Percentiles rank a stretch among this genome's conserved stretches.
Conservation (phyloP, 495 filamentous ascomycete genomes). For the Neurospora intermedia region DNA sequence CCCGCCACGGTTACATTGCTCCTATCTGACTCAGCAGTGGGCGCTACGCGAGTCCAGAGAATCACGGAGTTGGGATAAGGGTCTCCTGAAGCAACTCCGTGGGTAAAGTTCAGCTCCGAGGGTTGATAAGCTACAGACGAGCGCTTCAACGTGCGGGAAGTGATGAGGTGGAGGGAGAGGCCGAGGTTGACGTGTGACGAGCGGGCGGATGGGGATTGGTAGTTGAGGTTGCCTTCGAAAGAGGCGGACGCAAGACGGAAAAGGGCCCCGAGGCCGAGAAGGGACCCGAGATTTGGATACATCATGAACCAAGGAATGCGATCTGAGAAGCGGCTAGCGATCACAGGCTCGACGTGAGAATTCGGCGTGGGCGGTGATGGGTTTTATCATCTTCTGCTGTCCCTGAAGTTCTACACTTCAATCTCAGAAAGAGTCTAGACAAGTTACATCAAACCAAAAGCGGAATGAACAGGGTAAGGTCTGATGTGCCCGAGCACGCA, state of each 20-base stretch:
- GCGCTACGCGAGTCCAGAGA: slow-evolving; percentile 52
- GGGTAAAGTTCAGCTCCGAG: slow-evolving; percentile 15
- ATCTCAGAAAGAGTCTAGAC: neutral
- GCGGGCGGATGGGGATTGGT: slow-evolving; percentile 46
- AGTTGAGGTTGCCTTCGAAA: slow-evolving; percentile 45
- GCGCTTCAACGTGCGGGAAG: slow-evolving; percentile 27
- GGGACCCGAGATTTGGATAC: neutral
- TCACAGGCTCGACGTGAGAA: neutral
- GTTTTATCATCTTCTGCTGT: neutral
- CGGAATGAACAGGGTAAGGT: neutral
- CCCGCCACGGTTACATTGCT: slow-evolving; percentile 45
- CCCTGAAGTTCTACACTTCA: neutral
- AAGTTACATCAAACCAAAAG: neutral
- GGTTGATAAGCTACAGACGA: slow-evolving; percentile 49
- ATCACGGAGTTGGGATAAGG: slow-evolving; percentile 52
- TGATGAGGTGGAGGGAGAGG: slow-evolving; percentile 38
- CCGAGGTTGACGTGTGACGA: slow-evolving; percentile 40
- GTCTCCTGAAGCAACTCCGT: slow-evolving; percentile 50
- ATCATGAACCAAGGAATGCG: neutral
- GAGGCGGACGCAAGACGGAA: slow-evolving; percentile 1
- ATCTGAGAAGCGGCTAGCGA: neutral
- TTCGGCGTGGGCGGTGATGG: neutral
- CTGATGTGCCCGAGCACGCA: neutral
- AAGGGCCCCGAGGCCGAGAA: neutral
- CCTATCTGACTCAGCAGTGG: slow-evolving; percentile 37